Conservation (phyloP, 345 rosid genomes). For the Euphorbia tirucalli region DNA sequence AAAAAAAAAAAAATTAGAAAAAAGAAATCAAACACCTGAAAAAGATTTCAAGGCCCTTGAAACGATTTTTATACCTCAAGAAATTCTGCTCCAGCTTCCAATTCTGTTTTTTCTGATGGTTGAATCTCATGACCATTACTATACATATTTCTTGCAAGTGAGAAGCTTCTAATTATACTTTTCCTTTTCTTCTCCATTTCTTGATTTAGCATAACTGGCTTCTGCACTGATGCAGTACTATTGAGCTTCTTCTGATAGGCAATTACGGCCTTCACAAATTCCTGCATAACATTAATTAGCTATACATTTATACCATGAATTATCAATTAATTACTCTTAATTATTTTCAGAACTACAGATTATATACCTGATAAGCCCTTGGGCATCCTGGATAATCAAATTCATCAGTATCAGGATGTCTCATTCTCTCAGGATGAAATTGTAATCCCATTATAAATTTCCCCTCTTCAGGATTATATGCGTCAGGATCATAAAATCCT, state of each 20-base stretch:
- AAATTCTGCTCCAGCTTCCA: constrained; percentile 70
- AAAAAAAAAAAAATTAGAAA: no score
- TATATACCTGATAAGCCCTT: constrained; percentile 64
- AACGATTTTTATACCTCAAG: constrained; percentile 48
- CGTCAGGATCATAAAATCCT: constrained; percentile 84
- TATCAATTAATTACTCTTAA: no score
- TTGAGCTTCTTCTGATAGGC: constrained; percentile 78
- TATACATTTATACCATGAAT: no score
- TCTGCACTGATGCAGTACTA: constrained; percentile 38
- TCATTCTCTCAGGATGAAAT: constrained; percentile 88
- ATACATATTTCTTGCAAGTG: constrained; percentile 62
- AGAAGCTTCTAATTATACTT: constrained; percentile 60
- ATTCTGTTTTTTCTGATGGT: constrained; percentile 52
- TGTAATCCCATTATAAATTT: constrained; percentile 84
- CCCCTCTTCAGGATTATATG: constrained; percentile 69
- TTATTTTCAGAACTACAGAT: no score
- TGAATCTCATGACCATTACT: constrained; percentile 37
- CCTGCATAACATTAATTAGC: constrained; percentile 35
- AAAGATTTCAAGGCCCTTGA: neutral
- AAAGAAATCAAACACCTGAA: no score
- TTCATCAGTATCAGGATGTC: constrained; percentile 46
- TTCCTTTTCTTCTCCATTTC: constrained; percentile 68
- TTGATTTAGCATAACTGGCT: constrained; percentile 41
- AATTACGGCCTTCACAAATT: constrained; percentile 81
- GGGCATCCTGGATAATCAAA: constrained; percentile 86